Evolutionary conservation across 306 rosid species (phyloP).

Genomic region (Albizia julibrissin): DNA sequence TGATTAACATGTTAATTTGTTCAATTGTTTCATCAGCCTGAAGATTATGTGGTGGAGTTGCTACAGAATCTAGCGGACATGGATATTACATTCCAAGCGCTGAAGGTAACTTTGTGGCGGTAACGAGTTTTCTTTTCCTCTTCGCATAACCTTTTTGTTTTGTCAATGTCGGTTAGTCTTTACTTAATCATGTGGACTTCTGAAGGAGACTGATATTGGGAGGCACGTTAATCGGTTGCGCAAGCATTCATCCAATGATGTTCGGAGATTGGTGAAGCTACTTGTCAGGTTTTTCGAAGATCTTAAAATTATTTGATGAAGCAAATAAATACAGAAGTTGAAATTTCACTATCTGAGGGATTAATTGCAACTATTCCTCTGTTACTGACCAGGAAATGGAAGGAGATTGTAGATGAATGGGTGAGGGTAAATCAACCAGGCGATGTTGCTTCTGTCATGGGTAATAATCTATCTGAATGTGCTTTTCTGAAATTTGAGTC

Average conservation of each 20-base stretch:
- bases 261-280: constrained; percentile 89
- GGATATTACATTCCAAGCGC: constrained; percentile 95
- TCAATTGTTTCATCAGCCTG: constrained; percentile 50
- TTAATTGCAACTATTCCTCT: constrained; percentile 1
- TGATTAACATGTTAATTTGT: not conserved
- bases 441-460: constrained; percentile 62
- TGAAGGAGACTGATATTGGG: constrained; percentile 94
- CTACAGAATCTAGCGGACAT: constrained; percentile 89
- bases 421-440: constrained; percentile 76
- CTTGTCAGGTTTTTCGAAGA: constrained; percentile 76
- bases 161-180: not conserved
- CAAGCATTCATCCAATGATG: constrained; percentile 80
- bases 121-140: not conserved
- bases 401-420: constrained; percentile 95
- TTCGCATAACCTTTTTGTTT: not conserved
- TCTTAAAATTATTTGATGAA: not conserved
- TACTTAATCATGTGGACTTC: constrained; percentile 7
- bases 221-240: constrained; percentile 91
- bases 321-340: not conserved
- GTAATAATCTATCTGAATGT: constrained; percentile 37
- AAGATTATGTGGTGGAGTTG: constrained; percentile 72
- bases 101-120: constrained; percentile 52
- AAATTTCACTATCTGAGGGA: not conserved
- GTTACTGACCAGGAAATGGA: constrained; percentile 84
- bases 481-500: not conserved